Evolutionary conservation across 805 yeast species (phyloP).

Genomic region (Wickerhamomyces hampshirensis): DNA sequence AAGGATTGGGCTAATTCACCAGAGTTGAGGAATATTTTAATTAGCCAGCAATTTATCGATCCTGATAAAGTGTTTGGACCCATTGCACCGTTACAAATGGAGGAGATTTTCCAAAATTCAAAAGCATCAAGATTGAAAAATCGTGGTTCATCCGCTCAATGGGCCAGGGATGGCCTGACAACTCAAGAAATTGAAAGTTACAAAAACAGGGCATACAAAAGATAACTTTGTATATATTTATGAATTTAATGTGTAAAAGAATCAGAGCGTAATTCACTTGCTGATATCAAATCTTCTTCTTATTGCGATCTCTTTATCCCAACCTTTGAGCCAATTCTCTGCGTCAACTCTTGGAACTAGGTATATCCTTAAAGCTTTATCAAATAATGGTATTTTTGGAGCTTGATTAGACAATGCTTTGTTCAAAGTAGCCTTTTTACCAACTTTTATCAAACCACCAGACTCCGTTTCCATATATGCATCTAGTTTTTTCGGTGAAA

Average conservation of each 20-base stretch:
- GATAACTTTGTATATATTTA: constrained; percentile 3
- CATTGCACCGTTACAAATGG: constrained; percentile 62
- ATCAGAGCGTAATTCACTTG: neutral
- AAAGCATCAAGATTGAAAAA: constrained; percentile 45
- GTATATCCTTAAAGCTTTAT: constrained; percentile 63
- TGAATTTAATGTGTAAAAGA: neutral
- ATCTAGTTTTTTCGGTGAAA: constrained; percentile 54
- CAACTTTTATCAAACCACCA: constrained; percentile 85
- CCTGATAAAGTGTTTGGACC: constrained; percentile 74
- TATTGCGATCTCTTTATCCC: constrained; percentile 61
- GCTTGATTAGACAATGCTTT: constrained; percentile 55
- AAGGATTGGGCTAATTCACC: constrained; percentile 64
- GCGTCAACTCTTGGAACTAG: constrained; percentile 73
- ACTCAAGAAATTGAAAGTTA: constrained; percentile 43
- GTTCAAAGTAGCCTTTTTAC: constrained; percentile 66
- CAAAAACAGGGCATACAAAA: constrained; percentile 26
- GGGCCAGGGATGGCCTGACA: constrained; percentile 44
- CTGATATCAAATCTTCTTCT: constrained; percentile 32
- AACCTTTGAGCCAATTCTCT: constrained; percentile 56
- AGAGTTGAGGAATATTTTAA: constrained; percentile 40
- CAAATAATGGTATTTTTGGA: constrained; percentile 74
- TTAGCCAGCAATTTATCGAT: constrained; percentile 47
- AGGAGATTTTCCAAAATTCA: constrained; percentile 56
- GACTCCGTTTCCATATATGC: constrained; percentile 75
- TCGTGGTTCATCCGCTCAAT: constrained; percentile 44